phyloP scores from a whole-genome alignment of 1,284 basidiomycete genomes.

The Coniferiporia weirii region DNA sequence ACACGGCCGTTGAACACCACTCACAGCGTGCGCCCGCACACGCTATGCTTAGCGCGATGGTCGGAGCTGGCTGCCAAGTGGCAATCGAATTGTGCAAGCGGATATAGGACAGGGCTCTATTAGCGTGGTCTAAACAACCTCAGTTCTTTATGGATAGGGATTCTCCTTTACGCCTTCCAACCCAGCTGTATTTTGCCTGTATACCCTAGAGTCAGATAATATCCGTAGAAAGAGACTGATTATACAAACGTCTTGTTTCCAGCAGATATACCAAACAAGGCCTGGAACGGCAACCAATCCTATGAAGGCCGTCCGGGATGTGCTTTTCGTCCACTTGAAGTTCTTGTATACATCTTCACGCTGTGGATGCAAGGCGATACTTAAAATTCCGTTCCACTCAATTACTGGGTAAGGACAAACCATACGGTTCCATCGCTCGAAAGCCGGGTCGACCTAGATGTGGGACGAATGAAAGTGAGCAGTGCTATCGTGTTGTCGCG shows the following conservation, averaged over 20 bases:
- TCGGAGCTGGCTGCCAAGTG: slow-evolving; percentile 83
- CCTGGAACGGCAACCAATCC: slow-evolving; percentile 45
- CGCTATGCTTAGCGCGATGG: slow-evolving; percentile 79
- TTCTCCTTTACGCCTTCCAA: slow-evolving; percentile 34
- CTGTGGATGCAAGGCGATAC: slow-evolving; percentile 34
- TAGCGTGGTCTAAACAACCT: slow-evolving; percentile 10
- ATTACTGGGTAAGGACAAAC: slow-evolving; percentile 34
- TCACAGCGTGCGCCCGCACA: slow-evolving; percentile 92
- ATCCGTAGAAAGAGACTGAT: not conserved
- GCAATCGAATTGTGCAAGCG: slow-evolving; percentile 88
- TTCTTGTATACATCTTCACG: slow-evolving; percentile 75
- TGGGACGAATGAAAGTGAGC: not conserved
- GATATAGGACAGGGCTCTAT: slow-evolving; percentile 41
- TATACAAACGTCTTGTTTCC: slow-evolving; percentile 34
- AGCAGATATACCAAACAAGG: slow-evolving; percentile 35
- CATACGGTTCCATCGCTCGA: slow-evolving; percentile 78
- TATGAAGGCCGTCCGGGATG: slow-evolving; percentile 47
- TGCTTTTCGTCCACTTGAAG: slow-evolving; percentile 71
- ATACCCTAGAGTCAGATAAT: not conserved
- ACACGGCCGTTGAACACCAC: slow-evolving; percentile 86
- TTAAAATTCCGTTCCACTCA: slow-evolving; percentile 15
- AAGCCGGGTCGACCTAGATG: slow-evolving; percentile 65
- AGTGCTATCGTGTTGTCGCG: not conserved
- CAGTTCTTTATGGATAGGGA: slow-evolving; percentile 24
- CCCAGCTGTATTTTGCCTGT: slow-evolving; percentile 33